Conservation (phyloP, 805 yeast genomes). For the Debaryomyces tyrocola region DNA sequence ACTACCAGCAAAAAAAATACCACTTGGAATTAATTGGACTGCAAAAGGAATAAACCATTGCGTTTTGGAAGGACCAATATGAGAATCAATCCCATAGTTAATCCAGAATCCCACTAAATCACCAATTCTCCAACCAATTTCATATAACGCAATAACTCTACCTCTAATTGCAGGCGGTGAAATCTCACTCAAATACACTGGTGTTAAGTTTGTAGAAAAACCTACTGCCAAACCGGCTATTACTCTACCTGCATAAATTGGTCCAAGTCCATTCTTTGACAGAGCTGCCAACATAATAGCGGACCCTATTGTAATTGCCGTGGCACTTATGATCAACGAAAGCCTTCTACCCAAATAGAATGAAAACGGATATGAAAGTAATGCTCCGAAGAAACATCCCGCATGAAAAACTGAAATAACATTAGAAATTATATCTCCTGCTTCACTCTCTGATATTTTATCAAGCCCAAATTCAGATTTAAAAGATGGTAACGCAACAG, state of each 20-base stretch:
- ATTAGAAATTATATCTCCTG: conserved; percentile 34
- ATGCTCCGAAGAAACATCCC: conserved; percentile 51
- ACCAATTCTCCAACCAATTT: conserved; percentile 51
- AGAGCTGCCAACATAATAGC: conserved; percentile 40
- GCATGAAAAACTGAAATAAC: conserved; percentile 52
- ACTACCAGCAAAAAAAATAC: conserved; percentile 39
- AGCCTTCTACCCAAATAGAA: conserved; percentile 39
- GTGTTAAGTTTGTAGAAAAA: conserved; percentile 48
- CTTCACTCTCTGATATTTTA: conserved; percentile 20
- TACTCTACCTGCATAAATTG: conserved; percentile 54
- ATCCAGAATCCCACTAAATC: conserved; percentile 51
- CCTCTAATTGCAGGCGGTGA: conserved; percentile 49
- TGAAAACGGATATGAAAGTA: conserved; percentile 43
- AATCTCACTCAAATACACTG: conserved; percentile 46
- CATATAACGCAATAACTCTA: conserved; percentile 45
- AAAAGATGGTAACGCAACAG: conserved; percentile 47
- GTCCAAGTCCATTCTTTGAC: conserved; percentile 36
- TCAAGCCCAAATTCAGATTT: conserved; percentile 44
- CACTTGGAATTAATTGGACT: conserved; percentile 47
- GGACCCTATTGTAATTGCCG: conserved; percentile 43
- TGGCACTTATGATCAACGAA: conserved; percentile 40
- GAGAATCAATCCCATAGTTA: conserved; percentile 44
- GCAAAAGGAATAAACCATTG: conserved; percentile 54
- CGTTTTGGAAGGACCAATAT: conserved; percentile 30
- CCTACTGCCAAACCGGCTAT: conserved; percentile 56